These are phyloP conservation scores for Paecilomyces dactylethromorphus DNA, from an alignment of 2,329 filamentous ascomycete species.

Conservation along the genomic window DNA sequence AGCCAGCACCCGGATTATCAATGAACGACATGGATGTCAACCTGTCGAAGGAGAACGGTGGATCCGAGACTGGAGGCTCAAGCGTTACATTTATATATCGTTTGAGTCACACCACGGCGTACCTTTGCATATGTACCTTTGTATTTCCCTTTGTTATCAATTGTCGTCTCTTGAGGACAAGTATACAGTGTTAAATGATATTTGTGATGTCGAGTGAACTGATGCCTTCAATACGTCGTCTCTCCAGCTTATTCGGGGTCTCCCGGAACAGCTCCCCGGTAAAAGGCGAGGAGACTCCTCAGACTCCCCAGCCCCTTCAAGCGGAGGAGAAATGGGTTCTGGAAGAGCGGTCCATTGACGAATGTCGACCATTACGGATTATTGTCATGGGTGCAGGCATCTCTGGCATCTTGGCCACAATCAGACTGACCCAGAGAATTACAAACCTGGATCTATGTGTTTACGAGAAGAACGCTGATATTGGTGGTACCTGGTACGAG, in stretches of 20 bases:
- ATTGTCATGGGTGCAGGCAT: conserved; percentile 34
- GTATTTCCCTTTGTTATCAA: background rate
- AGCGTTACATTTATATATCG: background rate
- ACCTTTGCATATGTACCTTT: too few species aligned
- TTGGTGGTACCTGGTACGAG: conserved; percentile 30
- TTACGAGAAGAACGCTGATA: conserved; percentile 28
- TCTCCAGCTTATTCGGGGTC: background rate
- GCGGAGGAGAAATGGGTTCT: conserved; percentile 11
- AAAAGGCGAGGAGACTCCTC: background rate
- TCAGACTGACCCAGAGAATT: conserved; percentile 30
- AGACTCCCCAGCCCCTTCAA: background rate
- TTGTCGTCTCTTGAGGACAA: background rate
- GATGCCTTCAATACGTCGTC: background rate
- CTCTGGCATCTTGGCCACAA: conserved; percentile 32
- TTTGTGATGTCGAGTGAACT: background rate
- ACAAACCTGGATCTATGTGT: conserved; percentile 28
- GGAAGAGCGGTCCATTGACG: conserved; percentile 26
- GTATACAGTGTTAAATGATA: background rate
- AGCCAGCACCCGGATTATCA: background rate
- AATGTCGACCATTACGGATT: conserved; percentile 24
- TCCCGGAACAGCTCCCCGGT: background rate
- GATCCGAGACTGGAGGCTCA: background rate
- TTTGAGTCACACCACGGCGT: background rate
- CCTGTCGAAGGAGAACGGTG: background rate
- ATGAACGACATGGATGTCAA: background rate